phyloP scores from a whole-genome alignment of 192 early-diverging fungal genomes.

The Martensiomyces pterosporus region DNA sequence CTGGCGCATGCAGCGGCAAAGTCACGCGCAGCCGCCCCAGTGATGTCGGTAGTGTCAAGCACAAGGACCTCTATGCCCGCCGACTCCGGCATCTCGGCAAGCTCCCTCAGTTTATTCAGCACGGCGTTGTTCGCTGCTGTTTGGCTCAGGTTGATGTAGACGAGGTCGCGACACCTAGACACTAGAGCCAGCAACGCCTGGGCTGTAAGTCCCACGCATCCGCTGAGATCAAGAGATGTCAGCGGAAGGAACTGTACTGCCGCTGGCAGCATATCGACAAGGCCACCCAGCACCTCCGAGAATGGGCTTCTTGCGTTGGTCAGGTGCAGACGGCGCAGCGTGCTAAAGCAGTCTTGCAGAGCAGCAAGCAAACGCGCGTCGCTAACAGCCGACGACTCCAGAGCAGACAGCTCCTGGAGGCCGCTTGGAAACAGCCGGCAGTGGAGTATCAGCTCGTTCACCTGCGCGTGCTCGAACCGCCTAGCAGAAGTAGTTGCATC shows the following conservation, averaged over 20 bases:
- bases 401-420: conserved; percentile 19
- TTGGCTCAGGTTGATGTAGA: conserved; percentile 31
- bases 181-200: conserved; percentile 16
- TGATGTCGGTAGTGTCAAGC: conserved; percentile 29
- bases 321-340: conserved; percentile 21
- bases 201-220: conserved; percentile 15
- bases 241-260: conserved; percentile 12
- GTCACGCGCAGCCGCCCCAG: conserved; percentile 30
- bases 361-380: neutral
- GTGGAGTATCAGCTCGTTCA: neutral
- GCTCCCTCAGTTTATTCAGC: conserved; percentile 11
- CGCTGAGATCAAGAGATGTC: conserved; percentile 30
- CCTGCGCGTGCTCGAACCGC: conserved; percentile 16
- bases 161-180: conserved; percentile 14
- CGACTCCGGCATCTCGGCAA: neutral
- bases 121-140: conserved; percentile 30
- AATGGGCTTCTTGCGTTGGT: conserved; percentile 10
- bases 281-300: conserved; percentile 4
- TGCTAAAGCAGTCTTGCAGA: conserved; percentile 13
- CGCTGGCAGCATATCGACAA: conserved; percentile 1
- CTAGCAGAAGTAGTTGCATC: conserved; percentile 1
- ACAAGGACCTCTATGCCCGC: conserved; percentile 22
- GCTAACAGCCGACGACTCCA: conserved; percentile 10
- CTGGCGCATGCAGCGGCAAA: conserved; percentile 35
- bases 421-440: conserved; percentile 13